Percentiles rank a stretch among this genome's conserved stretches.
These are phyloP conservation scores for Candida gorgasii DNA, from an alignment of 805 yeast genomes.

Conservation along the genomic window DNA sequence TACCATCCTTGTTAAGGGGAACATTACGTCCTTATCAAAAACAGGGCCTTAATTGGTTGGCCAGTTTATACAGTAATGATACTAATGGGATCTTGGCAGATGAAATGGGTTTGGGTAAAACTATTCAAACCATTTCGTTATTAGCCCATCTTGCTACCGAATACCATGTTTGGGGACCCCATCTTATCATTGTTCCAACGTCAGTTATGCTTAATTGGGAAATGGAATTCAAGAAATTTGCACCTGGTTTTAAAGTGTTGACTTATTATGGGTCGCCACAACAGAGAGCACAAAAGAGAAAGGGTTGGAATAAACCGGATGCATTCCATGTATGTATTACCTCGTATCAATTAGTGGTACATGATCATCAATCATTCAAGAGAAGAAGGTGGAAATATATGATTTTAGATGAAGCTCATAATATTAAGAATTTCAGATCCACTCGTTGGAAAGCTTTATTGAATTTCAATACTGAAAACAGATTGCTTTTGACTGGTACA, in stretches of 20 bases:
- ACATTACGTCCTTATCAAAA: slow-evolving; percentile 87
- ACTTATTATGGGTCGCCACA: slow-evolving; percentile 97
- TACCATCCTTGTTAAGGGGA: slow-evolving; percentile 78
- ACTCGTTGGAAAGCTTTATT: slow-evolving; percentile 95
- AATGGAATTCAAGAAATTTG: slow-evolving; percentile 97
- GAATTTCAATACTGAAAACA: slow-evolving; percentile 88
- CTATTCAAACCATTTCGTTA: slow-evolving; percentile 91
- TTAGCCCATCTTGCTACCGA: slow-evolving; percentile 89
- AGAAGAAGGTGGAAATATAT: slow-evolving; percentile 93
- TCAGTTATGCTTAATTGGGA: slow-evolving; percentile 98
- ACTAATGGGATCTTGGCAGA: slow-evolving; percentile 98
- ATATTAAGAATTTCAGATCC: slow-evolving; percentile 93
- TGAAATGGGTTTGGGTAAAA: slow-evolving; percentile 98
- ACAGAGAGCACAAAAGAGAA: slow-evolving; percentile 91
- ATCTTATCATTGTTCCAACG: slow-evolving; percentile 94
- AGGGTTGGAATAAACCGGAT: slow-evolving; percentile 97
- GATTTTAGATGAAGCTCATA: slow-evolving; percentile 98
- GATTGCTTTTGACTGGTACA: slow-evolving; percentile 91
- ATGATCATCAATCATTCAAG: slow-evolving; percentile 91
- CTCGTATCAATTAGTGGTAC: slow-evolving; percentile 95
- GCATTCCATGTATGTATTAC: slow-evolving; percentile 97
- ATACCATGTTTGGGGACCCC: slow-evolving; percentile 97
- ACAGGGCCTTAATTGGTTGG: slow-evolving; percentile 96
- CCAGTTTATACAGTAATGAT: slow-evolving; percentile 84
- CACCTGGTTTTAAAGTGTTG: slow-evolving; percentile 94